Evolutionary conservation across 2,329 filamentous ascomycete genomes (phyloP), one percentile per base, ranked within the genome.

Genomic region (Fusarium newnesense): DNA sequence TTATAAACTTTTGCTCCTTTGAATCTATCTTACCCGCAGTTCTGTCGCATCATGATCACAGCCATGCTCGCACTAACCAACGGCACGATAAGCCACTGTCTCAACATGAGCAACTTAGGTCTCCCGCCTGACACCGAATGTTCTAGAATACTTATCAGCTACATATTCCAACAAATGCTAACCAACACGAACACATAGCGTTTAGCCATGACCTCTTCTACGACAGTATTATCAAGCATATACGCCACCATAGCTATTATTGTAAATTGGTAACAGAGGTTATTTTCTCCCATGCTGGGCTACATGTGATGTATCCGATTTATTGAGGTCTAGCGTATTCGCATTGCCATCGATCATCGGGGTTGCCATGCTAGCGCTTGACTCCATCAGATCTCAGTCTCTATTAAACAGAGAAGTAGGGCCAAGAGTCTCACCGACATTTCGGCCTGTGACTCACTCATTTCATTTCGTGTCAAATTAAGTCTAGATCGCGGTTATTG

Each of bases 241-340:
- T 28, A 24, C 21, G 15, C 30, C 30, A 30, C 54, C 32, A 58
- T 26, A 16, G 40, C 40, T 37, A 26, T 58, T 58, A 24, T 34
- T 21, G n/a, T 12, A 13, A 8, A 12, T n/a, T 1, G 2, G 9
- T 7, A 21, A 18, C 15, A 37, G 30, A 32, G 54, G 30, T 7
- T 2, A 12, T 9, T 26, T 4, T 3, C 16, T 21, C 24, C 13
- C 13, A n/a, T 7, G 1, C 7, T n/a, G 7, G 1, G 4, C 7
- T n/a, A 28, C 1, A 40, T 40, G 19, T n/a, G 34, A 54, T 16
- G 28, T 12, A 9, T 54, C 19, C 24, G 1, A 9, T 12, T 13
- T 7, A 19, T 39, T 28, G 13, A 39, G 24, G 8, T 19, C 13
- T 54, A 30, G 19, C 34, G 50, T 54, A 18, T 28, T 40, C 18